phyloP scores from a whole-genome alignment of 768 basidiomycete genomes.

The Amanita phalloides region DNA sequence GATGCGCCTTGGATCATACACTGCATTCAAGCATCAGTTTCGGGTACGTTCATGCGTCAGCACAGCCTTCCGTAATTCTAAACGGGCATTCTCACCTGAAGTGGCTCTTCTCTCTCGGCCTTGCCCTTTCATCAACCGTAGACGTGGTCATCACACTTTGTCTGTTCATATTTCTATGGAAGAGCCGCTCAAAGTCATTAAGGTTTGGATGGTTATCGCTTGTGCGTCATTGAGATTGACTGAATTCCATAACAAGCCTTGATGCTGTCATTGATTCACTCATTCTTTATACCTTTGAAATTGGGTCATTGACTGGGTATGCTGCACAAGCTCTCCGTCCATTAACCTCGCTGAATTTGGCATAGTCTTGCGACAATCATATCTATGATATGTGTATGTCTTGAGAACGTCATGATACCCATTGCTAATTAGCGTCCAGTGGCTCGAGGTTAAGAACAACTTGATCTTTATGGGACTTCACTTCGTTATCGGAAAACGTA shows the following conservation, averaged over 20 bases:
- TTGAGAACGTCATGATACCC: background rate
- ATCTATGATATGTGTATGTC: constrained; percentile 38
- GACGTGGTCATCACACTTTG: constrained; percentile 27
- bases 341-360: background rate
- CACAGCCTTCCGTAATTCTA: background rate
- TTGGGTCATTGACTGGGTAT: constrained; percentile 29
- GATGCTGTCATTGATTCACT: constrained; percentile 26
- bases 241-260: constrained; percentile 14
- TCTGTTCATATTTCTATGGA: constrained; percentile 21
- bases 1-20: constrained; percentile 12
- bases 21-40: constrained; percentile 10
- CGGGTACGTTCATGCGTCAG: constrained; percentile 8
- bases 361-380: constrained; percentile 31
- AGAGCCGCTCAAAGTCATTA: constrained; percentile 19
- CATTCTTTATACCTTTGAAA: constrained; percentile 32
- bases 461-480: constrained; percentile 38
- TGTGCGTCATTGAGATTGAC: background rate
- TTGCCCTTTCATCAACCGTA: constrained; percentile 27
- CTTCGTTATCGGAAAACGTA: constrained; percentile 37
- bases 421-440: constrained; percentile 16
- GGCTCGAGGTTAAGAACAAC: constrained; percentile 33
- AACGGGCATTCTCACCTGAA: constrained; percentile 6
- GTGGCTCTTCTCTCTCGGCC: constrained; percentile 35
- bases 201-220: constrained; percentile 12
- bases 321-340: background rate